Evolutionary conservation across 305 asterid genomes (phyloP), one percentile per base, ranked within the genome.

Genomic region (Fraxinus xanthoxyloides): DNA sequence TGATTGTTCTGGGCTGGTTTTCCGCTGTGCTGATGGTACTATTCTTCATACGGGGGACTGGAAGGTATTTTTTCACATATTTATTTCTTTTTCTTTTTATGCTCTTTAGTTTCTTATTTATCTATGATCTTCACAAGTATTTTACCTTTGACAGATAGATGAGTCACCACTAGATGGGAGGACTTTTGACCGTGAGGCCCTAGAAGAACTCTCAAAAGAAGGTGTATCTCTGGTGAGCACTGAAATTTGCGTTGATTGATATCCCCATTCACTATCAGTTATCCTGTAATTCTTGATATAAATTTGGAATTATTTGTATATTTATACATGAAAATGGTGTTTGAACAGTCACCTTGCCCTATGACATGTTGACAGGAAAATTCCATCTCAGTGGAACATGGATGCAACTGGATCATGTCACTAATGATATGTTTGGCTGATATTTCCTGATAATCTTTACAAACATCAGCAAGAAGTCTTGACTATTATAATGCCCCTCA

Each of bases 21-120:
- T 96, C 82, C 97, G 99, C 54, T 96, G 98, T 86, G 85, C 95
- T 85, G 99, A 94, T 88, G 99, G 99, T 79, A 94, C 98, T 79
- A 94, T 96, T 87, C 97, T 96, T 86, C 99, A 96, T 86, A 96
- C 99, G 26, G 99, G 99, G 75, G 99, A 96, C 86, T 96, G 99
- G 99, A 96, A 96, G 99, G 99, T 94, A 87, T 76, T 85, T 85
- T 75, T 83, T 38, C 76, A 70, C 77, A 30, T 51, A 51, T 26
- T 82, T 75, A 19, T 72, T n/a, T 32, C 7, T 74, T 79, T 43
- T 38, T 23, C 30, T 36, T 9, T 9, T 34, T 43, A 6, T 35
- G 31, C 54, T 4, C 76, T 76, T 77, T 30, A 78, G 38, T 72
- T 28, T 74, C 72, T 54, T 67, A 78, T 59, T 26, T 26, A 6